phyloP scores from a whole-genome alignment of 345 rosid genomes.

The Rhizophora apiculata region DNA sequence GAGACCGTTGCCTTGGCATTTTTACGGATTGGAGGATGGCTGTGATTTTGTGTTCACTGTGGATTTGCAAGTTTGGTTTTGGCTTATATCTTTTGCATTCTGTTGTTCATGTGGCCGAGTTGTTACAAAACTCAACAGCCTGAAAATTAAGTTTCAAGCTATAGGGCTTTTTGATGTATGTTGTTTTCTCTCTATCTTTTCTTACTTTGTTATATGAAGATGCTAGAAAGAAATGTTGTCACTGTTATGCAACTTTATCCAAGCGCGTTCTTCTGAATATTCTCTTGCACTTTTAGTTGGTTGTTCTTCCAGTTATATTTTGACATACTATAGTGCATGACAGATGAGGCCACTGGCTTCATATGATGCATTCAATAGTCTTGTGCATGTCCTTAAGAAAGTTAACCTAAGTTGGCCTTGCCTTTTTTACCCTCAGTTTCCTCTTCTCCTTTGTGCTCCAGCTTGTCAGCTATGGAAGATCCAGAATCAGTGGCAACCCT shows the following conservation, averaged over 20 bases:
- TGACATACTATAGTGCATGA: not conserved
- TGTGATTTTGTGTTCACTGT: not conserved
- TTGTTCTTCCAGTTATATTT: not conserved
- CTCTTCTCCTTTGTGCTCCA: conserved; percentile 14
- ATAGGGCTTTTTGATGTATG: not conserved
- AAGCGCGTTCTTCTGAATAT: not conserved
- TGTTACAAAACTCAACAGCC: not conserved
- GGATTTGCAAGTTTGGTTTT: not conserved
- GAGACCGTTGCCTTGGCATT: not conserved
- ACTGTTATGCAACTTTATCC: not conserved
- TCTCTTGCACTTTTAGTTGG: not conserved
- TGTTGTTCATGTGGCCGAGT: not conserved
- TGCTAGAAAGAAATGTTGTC: not conserved
- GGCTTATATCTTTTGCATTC: too few relatives aligned
- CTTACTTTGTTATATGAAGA: not conserved
- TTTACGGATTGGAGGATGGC: not conserved
- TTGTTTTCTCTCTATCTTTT: not conserved
- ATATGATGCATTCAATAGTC: not conserved
- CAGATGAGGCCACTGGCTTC: not conserved
- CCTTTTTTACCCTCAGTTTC: not conserved
- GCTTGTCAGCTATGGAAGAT: conserved; percentile 66
- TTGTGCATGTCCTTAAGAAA: not conserved
- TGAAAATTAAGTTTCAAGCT: not conserved
- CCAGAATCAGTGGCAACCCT: conserved; percentile 64
- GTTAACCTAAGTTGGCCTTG: not conserved